phyloP scores from a whole-genome alignment of 768 basidiomycete genomes.

The Rhizopogon vulgaris region DNA sequence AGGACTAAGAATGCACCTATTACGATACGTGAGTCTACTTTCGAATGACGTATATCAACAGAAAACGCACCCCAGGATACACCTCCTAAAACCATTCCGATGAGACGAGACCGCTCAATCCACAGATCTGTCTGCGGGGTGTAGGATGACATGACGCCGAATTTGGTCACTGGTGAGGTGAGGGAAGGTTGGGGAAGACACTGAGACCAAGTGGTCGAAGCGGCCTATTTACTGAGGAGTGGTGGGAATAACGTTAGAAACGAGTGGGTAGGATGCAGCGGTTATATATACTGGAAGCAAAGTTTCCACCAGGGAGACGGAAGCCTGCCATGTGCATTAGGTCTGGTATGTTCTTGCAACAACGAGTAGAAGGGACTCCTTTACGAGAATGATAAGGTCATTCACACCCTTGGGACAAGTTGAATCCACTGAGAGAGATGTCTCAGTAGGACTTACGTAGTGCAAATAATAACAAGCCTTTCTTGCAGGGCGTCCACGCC shows the following conservation, averaged over 20 bases:
- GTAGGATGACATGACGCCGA: conserved; percentile 11
- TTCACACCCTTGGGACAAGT: background rate
- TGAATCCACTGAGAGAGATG: background rate
- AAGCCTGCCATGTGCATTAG: too few species aligned
- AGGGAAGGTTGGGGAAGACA: background rate
- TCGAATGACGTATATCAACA: background rate
- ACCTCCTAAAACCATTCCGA: conserved; percentile 13
- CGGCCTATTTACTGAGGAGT: background rate
- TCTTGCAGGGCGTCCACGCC: background rate
- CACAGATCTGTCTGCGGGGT: conserved; percentile 14
- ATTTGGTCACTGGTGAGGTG: background rate
- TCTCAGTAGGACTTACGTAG: background rate
- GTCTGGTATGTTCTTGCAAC: too few species aligned
- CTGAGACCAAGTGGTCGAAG: background rate
- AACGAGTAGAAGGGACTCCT: too few species aligned
- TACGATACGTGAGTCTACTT: background rate
- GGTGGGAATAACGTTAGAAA: background rate
- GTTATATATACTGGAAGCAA: background rate
- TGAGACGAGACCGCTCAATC: conserved; percentile 20
- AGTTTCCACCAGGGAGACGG: too few species aligned
- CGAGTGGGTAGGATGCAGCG: background rate
- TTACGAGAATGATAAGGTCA: too few species aligned
- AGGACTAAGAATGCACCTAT: conserved; percentile 17
- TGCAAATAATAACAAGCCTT: background rate
- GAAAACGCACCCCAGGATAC: conserved; percentile 14